Conservation (phyloP, 2,329 filamentous ascomycete species). For the Fusarium odoratissimum region DNA sequence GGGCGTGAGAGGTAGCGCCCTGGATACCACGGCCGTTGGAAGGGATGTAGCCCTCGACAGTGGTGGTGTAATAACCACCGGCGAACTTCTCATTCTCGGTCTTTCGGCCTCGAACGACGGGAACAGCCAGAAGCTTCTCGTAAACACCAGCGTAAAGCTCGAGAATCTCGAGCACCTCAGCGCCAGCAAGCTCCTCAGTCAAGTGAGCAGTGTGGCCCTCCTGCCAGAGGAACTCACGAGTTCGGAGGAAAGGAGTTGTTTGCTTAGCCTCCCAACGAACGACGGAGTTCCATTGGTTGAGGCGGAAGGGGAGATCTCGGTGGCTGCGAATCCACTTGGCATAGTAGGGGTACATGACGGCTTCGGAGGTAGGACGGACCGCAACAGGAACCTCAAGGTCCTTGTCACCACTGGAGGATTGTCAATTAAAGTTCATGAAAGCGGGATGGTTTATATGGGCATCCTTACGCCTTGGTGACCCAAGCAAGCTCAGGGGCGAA, state of each 20-base stretch:
- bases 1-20: slow-evolving; percentile 91
- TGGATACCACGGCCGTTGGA: slow-evolving; percentile 96
- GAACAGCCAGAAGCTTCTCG: slow-evolving; percentile 92
- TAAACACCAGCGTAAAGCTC: slow-evolving; percentile 94
- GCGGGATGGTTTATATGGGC: background rate
- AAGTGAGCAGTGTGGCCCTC: slow-evolving; percentile 93
- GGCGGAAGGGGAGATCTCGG: slow-evolving; percentile 89
- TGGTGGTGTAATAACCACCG: slow-evolving; percentile 95
- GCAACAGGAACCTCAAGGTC: slow-evolving; percentile 85
- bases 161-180: slow-evolving; percentile 92
- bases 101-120: slow-evolving; percentile 92
- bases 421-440: slow-evolving; percentile 2
- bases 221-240: slow-evolving; percentile 97
- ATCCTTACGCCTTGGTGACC: slow-evolving; percentile 82
- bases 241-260: slow-evolving; percentile 85
- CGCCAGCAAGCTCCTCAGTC: slow-evolving; percentile 81
- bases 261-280: slow-evolving; percentile 98
- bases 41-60: slow-evolving; percentile 96
- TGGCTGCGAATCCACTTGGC: slow-evolving; percentile 97
- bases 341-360: slow-evolving; percentile 96
- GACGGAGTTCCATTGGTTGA: slow-evolving; percentile 98
- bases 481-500: slow-evolving; percentile 93
- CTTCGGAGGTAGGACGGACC: slow-evolving; percentile 76
- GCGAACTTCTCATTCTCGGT: slow-evolving; percentile 99
- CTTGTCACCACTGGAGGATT: slow-evolving; percentile 77